Evolutionary conservation across 768 basidiomycete genomes (phyloP).

Genomic region (Strobilomyces dryophilus): DNA sequence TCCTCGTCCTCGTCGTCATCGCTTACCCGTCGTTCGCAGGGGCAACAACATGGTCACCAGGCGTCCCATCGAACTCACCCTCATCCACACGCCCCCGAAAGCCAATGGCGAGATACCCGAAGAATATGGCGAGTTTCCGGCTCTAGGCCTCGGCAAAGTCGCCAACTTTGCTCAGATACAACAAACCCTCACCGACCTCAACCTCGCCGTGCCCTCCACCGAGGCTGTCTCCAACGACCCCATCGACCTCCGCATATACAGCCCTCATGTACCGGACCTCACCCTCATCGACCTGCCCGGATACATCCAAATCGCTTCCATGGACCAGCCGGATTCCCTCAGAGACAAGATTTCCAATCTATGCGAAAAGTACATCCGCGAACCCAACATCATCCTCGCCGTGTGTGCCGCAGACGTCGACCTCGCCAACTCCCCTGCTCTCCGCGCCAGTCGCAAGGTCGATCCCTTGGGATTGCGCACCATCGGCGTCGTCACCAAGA

Average conservation of each 20-base stretch:
- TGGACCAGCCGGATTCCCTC: slow-evolving; percentile 93
- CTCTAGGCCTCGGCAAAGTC: slow-evolving; percentile 83
- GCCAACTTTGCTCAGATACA: slow-evolving; percentile 91
- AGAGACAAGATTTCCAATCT: slow-evolving; percentile 88
- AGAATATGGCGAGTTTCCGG: slow-evolving; percentile 95
- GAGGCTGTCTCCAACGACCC: slow-evolving; percentile 93
- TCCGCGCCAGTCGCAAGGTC: slow-evolving; percentile 88
- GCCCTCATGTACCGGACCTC: slow-evolving; percentile 92
- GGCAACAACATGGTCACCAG: slow-evolving; percentile 99
- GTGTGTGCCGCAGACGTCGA: slow-evolving; percentile 99
- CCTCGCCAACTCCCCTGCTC: slow-evolving; percentile 94
- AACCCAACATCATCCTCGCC: slow-evolving; percentile 99
- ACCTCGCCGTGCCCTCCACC: slow-evolving; percentile 85
- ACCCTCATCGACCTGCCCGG: slow-evolving; percentile 97
- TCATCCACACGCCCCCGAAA: slow-evolving; percentile 78
- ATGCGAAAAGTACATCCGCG: slow-evolving; percentile 97
- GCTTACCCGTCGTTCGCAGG: slow-evolving; percentile 39
- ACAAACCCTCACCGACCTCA: slow-evolving; percentile 89
- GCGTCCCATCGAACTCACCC: slow-evolving; percentile 94
- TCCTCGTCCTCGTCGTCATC: background rate
- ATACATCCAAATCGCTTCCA: slow-evolving; percentile 89
- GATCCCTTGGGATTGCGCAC: slow-evolving; percentile 94
- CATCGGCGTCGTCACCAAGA: slow-evolving; percentile 97
- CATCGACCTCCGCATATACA: slow-evolving; percentile 95
- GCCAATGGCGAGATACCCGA: slow-evolving; percentile 48